These are phyloP conservation scores for Sugiyamaella mastotermitis DNA, from an alignment of 805 yeast species.

Conservation along the genomic window DNA sequence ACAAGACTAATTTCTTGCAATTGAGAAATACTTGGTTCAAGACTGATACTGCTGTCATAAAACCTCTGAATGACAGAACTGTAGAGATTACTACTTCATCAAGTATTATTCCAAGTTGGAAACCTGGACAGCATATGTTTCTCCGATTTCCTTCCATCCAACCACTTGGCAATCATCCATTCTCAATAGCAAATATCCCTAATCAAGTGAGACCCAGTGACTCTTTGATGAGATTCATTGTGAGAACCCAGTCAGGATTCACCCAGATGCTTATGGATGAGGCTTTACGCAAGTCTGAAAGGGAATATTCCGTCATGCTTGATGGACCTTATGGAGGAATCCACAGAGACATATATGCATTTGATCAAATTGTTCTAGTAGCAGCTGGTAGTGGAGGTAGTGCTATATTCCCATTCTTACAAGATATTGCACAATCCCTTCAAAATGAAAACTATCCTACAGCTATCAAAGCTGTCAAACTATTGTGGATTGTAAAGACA, in stretches of 20 bases:
- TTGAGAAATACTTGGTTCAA: slow-evolving; percentile 15
- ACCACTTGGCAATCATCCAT: slow-evolving; percentile 20
- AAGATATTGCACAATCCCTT: slow-evolving; percentile 4
- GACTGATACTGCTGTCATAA: slow-evolving; percentile 12
- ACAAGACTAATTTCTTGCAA: slow-evolving; percentile 16
- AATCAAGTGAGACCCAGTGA: background rate
- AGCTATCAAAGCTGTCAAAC: background rate
- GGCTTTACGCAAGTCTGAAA: slow-evolving; percentile 3
- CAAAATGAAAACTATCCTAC: background rate
- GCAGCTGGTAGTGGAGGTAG: slow-evolving; percentile 45
- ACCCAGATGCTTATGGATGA: slow-evolving; percentile 12
- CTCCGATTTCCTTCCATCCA: slow-evolving; percentile 15
- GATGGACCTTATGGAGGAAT: slow-evolving; percentile 45
- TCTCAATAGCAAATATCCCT: slow-evolving; percentile 11
- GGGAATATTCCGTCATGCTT: slow-evolving; percentile 30
- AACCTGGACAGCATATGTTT: slow-evolving; percentile 19
- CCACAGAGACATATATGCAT: slow-evolving; percentile 36
- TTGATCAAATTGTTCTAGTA: slow-evolving; percentile 37
- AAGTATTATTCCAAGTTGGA: slow-evolving; percentile 10
- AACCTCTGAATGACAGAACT: slow-evolving; percentile 8
- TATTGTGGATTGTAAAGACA: background rate
- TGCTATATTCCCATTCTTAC: slow-evolving; percentile 15
- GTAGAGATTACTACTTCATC: slow-evolving; percentile 11
- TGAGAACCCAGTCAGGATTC: slow-evolving; percentile 25
- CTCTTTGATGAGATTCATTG: slow-evolving; percentile 33